Conservation (phyloP, 2,329 filamentous ascomycete species). For the Cladophialophora yegresii region DNA sequence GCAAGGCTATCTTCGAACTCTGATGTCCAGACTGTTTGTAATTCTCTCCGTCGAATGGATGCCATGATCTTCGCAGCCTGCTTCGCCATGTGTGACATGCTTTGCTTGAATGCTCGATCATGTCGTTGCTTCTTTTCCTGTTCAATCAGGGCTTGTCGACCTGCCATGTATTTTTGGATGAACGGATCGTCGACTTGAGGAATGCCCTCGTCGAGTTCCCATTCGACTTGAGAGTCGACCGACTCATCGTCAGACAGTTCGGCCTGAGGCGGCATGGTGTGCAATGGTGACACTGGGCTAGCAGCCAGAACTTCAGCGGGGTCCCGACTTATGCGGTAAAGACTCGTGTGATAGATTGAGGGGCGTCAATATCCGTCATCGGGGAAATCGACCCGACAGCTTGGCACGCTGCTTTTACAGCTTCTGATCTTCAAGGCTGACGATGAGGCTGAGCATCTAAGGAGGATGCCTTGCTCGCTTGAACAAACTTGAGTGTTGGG, state of each 20-base stretch:
- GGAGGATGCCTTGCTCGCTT: neutral
- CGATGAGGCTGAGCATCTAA: neutral
- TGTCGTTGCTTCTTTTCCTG: constrained; percentile 82
- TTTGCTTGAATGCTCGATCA: constrained; percentile 70
- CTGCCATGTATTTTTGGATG: constrained; percentile 76
- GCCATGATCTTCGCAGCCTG: constrained; percentile 79
- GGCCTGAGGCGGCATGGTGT: constrained; percentile 17
- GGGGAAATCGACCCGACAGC: neutral
- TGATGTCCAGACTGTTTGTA: constrained; percentile 72
- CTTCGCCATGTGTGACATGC: constrained; percentile 74
- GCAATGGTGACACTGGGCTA: neutral
- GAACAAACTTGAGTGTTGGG: neutral
- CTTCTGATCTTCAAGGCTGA: neutral
- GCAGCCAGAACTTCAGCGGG: neutral
- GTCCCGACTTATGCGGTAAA: neutral
- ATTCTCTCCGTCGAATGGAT: constrained; percentile 76
- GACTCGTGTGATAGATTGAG: neutral
- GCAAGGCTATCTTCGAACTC: constrained; percentile 70
- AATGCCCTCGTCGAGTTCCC: constrained; percentile 47
- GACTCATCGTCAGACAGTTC: constrained; percentile 31
- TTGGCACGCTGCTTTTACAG: neutral
- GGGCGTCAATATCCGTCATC: neutral
- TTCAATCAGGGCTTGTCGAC: constrained; percentile 71
- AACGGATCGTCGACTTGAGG: constrained; percentile 67
- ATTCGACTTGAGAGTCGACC: constrained; percentile 37